These are phyloP conservation scores for Fusarium hostae DNA, from an alignment of 2,329 filamentous ascomycete genomes.

Conservation along the genomic window DNA sequence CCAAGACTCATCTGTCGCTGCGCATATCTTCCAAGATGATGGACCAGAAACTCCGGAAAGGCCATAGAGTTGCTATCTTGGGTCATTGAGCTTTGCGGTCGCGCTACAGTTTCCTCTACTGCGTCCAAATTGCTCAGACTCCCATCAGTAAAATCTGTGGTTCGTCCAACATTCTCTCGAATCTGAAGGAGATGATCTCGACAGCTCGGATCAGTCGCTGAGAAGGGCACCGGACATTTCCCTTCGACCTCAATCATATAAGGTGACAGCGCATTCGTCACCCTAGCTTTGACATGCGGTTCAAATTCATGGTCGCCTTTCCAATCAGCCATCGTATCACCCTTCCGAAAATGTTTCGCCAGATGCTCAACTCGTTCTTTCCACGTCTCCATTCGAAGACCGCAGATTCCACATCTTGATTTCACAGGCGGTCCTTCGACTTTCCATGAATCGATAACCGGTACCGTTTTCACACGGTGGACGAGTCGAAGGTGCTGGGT, in stretches of 20 bases:
- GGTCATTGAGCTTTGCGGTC: neutral
- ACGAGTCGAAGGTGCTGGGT: constrained; percentile 46
- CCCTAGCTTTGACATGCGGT: constrained; percentile 31
- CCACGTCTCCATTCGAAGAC: constrained; percentile 41
- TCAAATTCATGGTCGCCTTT: constrained; percentile 45
- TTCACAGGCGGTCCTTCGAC: constrained; percentile 32
- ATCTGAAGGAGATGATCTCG: constrained; percentile 41
- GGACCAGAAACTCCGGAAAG: constrained; percentile 28
- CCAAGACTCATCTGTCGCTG: constrained; percentile 38
- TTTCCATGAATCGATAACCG: constrained; percentile 53
- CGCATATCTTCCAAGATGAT: constrained; percentile 40
- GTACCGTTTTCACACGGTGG: constrained; percentile 50
- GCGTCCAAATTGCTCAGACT: neutral
- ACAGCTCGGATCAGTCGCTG: constrained; percentile 38
- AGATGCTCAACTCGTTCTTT: constrained; percentile 45
- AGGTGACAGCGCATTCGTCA: constrained; percentile 42
- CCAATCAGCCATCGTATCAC: constrained; percentile 46
- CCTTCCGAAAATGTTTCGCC: constrained; percentile 44
- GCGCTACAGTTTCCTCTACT: neutral
- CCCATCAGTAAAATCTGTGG: neutral
- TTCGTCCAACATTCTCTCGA: neutral
- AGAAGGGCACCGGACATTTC: constrained; percentile 41
- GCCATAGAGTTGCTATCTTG: constrained; percentile 1
- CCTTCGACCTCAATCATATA: constrained; percentile 44
- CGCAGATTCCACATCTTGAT: constrained; percentile 49